Base-by-base conservation (phyloP, 345 rosid species). In the Populus ilicifolia region DNA sequence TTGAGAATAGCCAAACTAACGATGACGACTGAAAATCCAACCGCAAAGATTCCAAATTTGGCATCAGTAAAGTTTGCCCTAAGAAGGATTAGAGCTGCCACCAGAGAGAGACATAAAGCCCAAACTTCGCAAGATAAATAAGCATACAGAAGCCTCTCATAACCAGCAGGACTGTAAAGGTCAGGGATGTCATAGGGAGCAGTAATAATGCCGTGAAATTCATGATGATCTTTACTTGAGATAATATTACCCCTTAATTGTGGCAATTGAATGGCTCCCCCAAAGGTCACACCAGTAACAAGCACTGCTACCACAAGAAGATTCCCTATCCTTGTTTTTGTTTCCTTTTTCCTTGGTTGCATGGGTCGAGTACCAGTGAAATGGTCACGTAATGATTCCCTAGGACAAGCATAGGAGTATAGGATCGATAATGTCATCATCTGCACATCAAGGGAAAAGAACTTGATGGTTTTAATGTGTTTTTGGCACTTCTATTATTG, bases 271-370 rank as follows among this genome's bases (percentile, higher is more conserved):
- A 75, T 52, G 43, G 75, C 83, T 41, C 75, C 73, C 36, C 70
- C 71, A 67, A 83, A 79, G 30, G 85, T 69, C 44, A 73, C 62
- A 25, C 71, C 64, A 36, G 82, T 78, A 41, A 76, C 67, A 1
- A 79, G 69, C 43, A 74, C 75, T 62, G 82, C 79, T 17, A 75
- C 74, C 36, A 75, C 38, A 3, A 82, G 75, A 33, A 82, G 77
- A 52, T 72, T 78, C 65, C 75, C 75, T 4, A 78, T 59, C n/a
- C 76, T 65, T 16, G 29, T 73, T n/a, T 71, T 48, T 48, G 20
- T 14, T 48, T 48, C 52, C 52, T 48, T 18, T 48, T 48, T 48
- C 14, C 0, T 1, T 4, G 0, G 2, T 48, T 17, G 14, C 5
- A 3, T 14, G 20, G 4, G 1, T 48, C 0, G 6, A 48, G 6